phyloP scores from a whole-genome alignment of 371 early-diverging fungal species.

The Mortierella sp. region DNA sequence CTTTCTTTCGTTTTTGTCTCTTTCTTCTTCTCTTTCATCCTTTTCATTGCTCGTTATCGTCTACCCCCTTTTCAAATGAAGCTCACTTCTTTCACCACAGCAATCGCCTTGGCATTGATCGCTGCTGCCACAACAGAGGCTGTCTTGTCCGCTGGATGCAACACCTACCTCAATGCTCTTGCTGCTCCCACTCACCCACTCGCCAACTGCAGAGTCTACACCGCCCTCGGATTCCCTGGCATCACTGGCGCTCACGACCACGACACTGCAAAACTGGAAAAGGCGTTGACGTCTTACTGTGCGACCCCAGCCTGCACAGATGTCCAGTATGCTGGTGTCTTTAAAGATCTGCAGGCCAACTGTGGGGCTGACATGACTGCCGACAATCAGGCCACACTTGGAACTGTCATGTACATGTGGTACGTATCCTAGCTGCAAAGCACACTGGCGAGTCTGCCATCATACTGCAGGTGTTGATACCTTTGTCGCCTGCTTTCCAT shows the following conservation, averaged over 20 bases:
- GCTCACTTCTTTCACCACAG: background rate
- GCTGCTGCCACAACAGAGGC: background rate
- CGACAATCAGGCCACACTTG: constrained; percentile 12
- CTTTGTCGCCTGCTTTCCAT: background rate
- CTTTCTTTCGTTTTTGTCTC: background rate
- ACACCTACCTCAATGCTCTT: constrained; percentile 9
- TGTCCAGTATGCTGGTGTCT: constrained; percentile 15
- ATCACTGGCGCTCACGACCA: constrained; percentile 21
- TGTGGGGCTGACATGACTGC: constrained; percentile 18
- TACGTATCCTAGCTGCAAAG: background rate
- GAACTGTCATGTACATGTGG: constrained; percentile 24
- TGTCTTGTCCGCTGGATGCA: constrained; percentile 14
- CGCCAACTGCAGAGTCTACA: constrained; percentile 25
- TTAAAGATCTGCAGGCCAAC: constrained; percentile 10
- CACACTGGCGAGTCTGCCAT: no score
- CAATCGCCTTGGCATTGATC: background rate
- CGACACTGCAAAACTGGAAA: constrained; percentile 21
- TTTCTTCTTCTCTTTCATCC: background rate
- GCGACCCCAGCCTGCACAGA: constrained; percentile 20
- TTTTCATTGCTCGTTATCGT: no score
- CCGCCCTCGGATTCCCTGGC: constrained; percentile 27
- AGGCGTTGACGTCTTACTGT: constrained; percentile 14
- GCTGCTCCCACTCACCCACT: constrained; percentile 9
- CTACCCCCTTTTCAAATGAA: no score
- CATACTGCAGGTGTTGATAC: background rate